phyloP scores from a whole-genome alignment of 805 yeast species.

The Ogataea wickerhamii region DNA sequence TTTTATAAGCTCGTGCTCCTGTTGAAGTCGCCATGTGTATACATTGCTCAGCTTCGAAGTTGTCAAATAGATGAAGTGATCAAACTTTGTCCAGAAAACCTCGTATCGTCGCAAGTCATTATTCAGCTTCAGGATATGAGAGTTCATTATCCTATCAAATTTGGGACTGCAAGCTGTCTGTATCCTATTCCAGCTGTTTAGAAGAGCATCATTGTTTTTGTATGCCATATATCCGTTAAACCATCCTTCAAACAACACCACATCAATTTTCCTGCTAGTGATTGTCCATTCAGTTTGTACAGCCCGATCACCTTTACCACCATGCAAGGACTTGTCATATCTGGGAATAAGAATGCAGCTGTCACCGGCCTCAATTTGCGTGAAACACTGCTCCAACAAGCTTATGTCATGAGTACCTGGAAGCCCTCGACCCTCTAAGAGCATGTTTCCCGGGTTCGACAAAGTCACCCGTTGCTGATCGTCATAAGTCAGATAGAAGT shows the following conservation, averaged over 20 bases:
- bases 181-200: slow-evolving; percentile 26
- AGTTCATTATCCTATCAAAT: slow-evolving; percentile 16
- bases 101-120: slow-evolving; percentile 47
- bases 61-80: slow-evolving; percentile 57
- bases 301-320: slow-evolving; percentile 78
- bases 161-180: slow-evolving; percentile 14
- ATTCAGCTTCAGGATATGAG: slow-evolving; percentile 44
- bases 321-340: slow-evolving; percentile 71
- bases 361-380: slow-evolving; percentile 26
- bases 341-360: slow-evolving; percentile 46
- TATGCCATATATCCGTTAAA: slow-evolving; percentile 69
- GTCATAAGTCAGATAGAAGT: slow-evolving; percentile 66
- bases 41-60: slow-evolving; percentile 62
- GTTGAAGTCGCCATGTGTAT: slow-evolving; percentile 74
- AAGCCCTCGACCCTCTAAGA: slow-evolving; percentile 74
- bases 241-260: slow-evolving; percentile 91
- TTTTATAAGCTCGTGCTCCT: slow-evolving; percentile 59
- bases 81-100: slow-evolving; percentile 53
- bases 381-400: slow-evolving; percentile 38
- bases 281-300: slow-evolving; percentile 38
- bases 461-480: slow-evolving; percentile 51
- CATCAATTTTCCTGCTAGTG: slow-evolving; percentile 42
- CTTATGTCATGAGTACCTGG: slow-evolving; percentile 90
- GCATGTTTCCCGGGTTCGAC: slow-evolving; percentile 34
- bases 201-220: slow-evolving; percentile 27